Conservation (phyloP, 1,284 basidiomycete genomes). For the Inonotus hispidus region DNA sequence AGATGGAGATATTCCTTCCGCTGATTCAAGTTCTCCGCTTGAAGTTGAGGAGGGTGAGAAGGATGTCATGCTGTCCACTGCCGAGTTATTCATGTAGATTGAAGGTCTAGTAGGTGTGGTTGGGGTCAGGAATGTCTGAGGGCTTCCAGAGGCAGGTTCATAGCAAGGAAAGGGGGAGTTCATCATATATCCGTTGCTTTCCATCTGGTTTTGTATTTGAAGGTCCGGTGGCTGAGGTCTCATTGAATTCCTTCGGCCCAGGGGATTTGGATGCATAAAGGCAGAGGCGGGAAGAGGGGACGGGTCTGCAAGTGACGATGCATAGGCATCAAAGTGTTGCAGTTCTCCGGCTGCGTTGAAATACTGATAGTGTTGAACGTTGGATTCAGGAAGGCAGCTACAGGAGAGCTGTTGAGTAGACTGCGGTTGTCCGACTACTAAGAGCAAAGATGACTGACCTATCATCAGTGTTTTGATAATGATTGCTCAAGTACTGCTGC, state of each 20-base stretch:
- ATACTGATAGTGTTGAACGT: not conserved
- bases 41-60: constrained; percentile 2
- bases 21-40: not conserved
- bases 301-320: not conserved
- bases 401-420: not conserved
- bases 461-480: no score
- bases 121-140: not conserved
- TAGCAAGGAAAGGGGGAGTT: not conserved
- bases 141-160: not conserved
- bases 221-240: not conserved
- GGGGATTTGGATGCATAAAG: not conserved
- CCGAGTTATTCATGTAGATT: not conserved
- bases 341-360: not conserved
- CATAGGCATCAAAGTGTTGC: not conserved
- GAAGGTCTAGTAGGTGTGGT: not conserved
- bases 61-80: constrained; percentile 1
- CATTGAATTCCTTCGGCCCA: not conserved
- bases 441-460: no score
- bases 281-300: not conserved
- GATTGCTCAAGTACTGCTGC: no score
- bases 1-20: not conserved
- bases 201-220: not conserved
- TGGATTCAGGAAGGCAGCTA: not conserved
- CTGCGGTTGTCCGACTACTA: no score
- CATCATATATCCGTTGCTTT: not conserved